These are phyloP conservation scores for Primulina tabacum DNA, from an alignment of 257 asterid genomes.

Conservation along the genomic window DNA sequence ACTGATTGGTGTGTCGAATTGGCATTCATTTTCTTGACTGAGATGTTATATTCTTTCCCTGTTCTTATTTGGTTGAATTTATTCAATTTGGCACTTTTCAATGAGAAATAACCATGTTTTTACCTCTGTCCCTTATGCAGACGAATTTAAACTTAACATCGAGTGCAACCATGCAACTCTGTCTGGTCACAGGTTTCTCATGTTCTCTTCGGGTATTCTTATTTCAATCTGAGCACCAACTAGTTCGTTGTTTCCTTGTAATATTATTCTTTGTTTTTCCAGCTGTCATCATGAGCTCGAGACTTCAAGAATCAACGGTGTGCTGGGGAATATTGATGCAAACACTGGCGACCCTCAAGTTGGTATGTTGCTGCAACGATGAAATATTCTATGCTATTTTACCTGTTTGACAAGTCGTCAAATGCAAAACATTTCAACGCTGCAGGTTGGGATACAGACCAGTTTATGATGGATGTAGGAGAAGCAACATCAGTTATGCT, in stretches of 20 bases:
- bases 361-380: slow-evolving; percentile 37
- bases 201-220: slow-evolving; percentile 3
- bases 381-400: not conserved
- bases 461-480: slow-evolving; percentile 85
- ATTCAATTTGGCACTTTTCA: not conserved
- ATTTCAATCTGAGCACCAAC: not conserved
- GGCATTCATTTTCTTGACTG: not conserved
- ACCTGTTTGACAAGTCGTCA: not conserved
- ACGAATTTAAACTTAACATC: slow-evolving; percentile 85
- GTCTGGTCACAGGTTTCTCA: slow-evolving; percentile 89
- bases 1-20: not conserved
- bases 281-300: slow-evolving; percentile 95
- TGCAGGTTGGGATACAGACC: slow-evolving; percentile 99
- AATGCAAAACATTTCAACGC: slow-evolving; percentile 4
- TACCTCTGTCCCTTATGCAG: slow-evolving; percentile 35
- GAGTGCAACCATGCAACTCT: slow-evolving; percentile 99
- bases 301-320: slow-evolving; percentile 95
- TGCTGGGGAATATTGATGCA: slow-evolving; percentile 92
- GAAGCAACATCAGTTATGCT: slow-evolving; percentile 95
- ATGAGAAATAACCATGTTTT: not conserved
- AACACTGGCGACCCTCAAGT: slow-evolving; percentile 92
- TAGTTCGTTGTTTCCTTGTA: not conserved
- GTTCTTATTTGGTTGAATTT: not conserved
- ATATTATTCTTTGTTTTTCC: slow-evolving; percentile 1
- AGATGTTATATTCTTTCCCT: not conserved